These are phyloP conservation scores for Cinchona pubescens DNA, from an alignment of 257 asterid species.

Conservation along the genomic window DNA sequence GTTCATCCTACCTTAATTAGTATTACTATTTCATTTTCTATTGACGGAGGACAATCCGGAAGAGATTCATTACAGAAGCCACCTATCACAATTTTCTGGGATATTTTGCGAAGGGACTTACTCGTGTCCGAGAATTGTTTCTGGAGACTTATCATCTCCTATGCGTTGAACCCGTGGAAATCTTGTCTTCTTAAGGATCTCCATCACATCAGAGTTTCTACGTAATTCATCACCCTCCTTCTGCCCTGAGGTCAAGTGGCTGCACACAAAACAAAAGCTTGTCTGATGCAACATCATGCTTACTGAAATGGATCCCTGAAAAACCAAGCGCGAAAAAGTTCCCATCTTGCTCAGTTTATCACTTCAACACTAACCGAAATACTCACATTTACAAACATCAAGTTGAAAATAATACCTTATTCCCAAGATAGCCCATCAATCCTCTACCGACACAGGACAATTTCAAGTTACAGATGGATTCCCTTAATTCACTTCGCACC, in stretches of 20 bases:
- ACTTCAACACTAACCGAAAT: background rate
- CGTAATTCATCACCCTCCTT: conserved; percentile 98
- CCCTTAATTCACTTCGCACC: conserved; percentile 89
- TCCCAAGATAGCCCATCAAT: conserved; percentile 96
- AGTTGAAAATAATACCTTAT: conserved; percentile 57
- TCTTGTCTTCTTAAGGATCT: conserved; percentile 84
- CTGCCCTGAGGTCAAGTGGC: conserved; percentile 94
- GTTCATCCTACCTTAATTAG: background rate
- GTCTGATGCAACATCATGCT: conserved; percentile 98
- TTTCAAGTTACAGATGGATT: conserved; percentile 78
- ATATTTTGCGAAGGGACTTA: conserved; percentile 31
- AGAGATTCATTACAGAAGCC: background rate
- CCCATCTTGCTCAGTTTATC: background rate
- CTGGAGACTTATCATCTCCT: conserved; percentile 84
- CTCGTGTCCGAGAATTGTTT: conserved; percentile 87
- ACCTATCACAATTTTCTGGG: too few species aligned
- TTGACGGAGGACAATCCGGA: background rate
- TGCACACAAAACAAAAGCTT: conserved; percentile 95
- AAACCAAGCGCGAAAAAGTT: conserved; percentile 7
- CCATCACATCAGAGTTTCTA: conserved; percentile 88
- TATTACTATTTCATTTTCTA: background rate
- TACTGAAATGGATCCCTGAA: conserved; percentile 93
- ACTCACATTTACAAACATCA: background rate
- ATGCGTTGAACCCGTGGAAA: conserved; percentile 72
- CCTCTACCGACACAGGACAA: conserved; percentile 96